A percentile compares a stretch with the other conserved stretches of the same genome.
Conservation (phyloP, 108 stramenopile species). For the Pseudonitzschia pungens region DNA sequence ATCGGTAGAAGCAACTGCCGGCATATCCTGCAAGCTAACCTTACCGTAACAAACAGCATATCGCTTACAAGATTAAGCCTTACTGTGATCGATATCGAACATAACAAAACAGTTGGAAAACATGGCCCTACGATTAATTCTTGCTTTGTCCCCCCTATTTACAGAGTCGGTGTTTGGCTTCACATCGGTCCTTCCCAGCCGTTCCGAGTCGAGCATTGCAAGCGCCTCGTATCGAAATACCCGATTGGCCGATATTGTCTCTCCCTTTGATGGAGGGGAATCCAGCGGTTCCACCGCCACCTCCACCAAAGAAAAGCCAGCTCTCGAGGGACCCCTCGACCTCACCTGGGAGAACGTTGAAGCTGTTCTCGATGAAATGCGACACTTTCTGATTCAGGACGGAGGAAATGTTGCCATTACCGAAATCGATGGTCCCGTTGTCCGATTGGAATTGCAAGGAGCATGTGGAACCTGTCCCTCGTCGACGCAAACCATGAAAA, state of each 20-base stretch:
- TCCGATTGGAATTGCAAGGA: conserved; percentile 92
- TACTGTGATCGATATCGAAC: too few species aligned
- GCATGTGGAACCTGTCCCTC: conserved; percentile 97
- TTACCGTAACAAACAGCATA: too few species aligned
- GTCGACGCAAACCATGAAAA: conserved; percentile 96
- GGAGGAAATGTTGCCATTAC: conserved; percentile 93
- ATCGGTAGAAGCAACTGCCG: too few species aligned
- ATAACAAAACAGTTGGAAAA: not conserved
- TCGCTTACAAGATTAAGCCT: too few species aligned
- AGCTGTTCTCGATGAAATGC: conserved; percentile 93
- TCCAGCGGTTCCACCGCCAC: not conserved
- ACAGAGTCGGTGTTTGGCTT: not conserved
- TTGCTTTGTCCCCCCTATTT: not conserved
- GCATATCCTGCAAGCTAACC: too few species aligned
- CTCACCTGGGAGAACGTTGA: conserved; percentile 97
- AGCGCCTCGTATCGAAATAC: not conserved
- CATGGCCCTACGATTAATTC: not conserved
- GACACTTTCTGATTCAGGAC: conserved; percentile 87
- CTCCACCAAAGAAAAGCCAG: conserved; percentile 4
- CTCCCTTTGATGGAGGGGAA: conserved; percentile 47
- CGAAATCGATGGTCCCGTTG: conserved; percentile 97
- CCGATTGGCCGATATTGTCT: conserved; percentile 35
- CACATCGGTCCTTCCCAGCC: not conserved
- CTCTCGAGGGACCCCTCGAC: conserved; percentile 64
- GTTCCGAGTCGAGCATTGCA: not conserved